Percentiles rank a stretch among this genome's conserved stretches.
Conservation (phyloP, 306 rosid genomes). For the Vigna mungo region DNA sequence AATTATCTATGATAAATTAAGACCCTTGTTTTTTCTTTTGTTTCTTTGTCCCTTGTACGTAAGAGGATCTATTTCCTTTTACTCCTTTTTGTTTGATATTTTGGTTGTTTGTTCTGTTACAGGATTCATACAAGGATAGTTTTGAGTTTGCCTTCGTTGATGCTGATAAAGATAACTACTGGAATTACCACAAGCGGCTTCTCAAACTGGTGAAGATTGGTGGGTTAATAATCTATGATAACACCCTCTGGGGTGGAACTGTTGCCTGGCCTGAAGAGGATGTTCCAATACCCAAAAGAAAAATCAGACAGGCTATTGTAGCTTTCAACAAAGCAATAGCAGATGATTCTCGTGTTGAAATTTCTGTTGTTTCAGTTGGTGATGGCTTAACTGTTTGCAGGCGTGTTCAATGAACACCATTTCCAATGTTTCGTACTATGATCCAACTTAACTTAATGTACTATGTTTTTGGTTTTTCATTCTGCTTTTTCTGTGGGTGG, state of each 20-base stretch:
- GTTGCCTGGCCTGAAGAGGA: constrained; percentile 30
- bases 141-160: constrained; percentile 43
- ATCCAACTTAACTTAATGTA: background rate
- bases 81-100: too few species aligned
- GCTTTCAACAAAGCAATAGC: constrained; percentile 41
- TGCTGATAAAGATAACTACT: constrained; percentile 38
- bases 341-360: constrained; percentile 23
- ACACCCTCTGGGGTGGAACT: constrained; percentile 42
- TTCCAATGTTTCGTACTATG: background rate
- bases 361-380: constrained; percentile 33
- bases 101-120: background rate
- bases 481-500: too few species aligned
- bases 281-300: background rate
- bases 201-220: constrained; percentile 39
- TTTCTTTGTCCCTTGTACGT: too few species aligned
- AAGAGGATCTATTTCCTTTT: too few species aligned
- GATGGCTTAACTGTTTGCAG: constrained; percentile 33
- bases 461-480: background rate
- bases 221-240: constrained; percentile 40
- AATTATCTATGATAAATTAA: too few species aligned
- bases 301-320: background rate
- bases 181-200: constrained; percentile 43
- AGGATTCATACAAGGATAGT: constrained; percentile 18
- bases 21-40: too few species aligned
- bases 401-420: constrained; percentile 1